A percentile compares a stretch with the other conserved stretches of the same genome.
phyloP scores from a whole-genome alignment of 352 stramenopile species.

The Hyaloperonospora brassicae region DNA sequence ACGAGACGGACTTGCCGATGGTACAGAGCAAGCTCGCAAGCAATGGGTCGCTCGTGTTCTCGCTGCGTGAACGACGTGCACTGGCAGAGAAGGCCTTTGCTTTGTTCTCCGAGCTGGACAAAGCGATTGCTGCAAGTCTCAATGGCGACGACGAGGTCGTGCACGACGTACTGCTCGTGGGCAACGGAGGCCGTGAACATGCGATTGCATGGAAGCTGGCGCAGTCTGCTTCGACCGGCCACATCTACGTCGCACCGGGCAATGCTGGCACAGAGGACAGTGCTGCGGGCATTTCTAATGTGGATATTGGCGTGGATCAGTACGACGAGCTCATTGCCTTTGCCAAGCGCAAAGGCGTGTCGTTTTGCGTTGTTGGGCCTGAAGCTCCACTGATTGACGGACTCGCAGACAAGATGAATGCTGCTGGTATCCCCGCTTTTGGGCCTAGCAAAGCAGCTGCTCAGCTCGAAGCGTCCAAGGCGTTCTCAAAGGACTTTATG shows the following conservation, averaged over 20 bases:
- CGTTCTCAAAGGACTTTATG: slow-evolving; percentile 99
- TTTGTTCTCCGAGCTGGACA: slow-evolving; percentile 66
- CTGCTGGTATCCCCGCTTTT: slow-evolving; percentile 91
- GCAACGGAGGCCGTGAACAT: slow-evolving; percentile 90
- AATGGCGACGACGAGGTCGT: slow-evolving; percentile 47
- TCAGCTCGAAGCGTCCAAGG: slow-evolving; percentile 97
- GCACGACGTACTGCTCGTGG: slow-evolving; percentile 89
- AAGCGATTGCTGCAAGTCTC: slow-evolving; percentile 48
- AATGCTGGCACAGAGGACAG: slow-evolving; percentile 81
- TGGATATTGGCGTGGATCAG: slow-evolving; percentile 50
- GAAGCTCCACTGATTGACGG: slow-evolving; percentile 95
- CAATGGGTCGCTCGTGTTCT: slow-evolving; percentile 58
- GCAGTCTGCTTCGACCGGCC: slow-evolving; percentile 59
- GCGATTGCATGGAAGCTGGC: slow-evolving; percentile 92
- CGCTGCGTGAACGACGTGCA: slow-evolving; percentile 53
- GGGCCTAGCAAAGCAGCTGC: slow-evolving; percentile 92
- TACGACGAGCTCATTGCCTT: slow-evolving; percentile 75
- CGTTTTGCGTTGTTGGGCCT: slow-evolving; percentile 95
- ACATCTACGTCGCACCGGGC: slow-evolving; percentile 86
- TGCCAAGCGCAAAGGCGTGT: slow-evolving; percentile 82
- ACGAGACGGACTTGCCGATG: slow-evolving; percentile 46
- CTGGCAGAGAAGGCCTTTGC: slow-evolving; percentile 78
- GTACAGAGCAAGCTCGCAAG: slow-evolving; percentile 53
- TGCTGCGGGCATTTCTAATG: slow-evolving; percentile 60
- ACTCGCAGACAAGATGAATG: slow-evolving; percentile 91